Evolutionary conservation across 305 asterid genomes (phyloP).

Genomic region (Caryopteris hybrid): DNA sequence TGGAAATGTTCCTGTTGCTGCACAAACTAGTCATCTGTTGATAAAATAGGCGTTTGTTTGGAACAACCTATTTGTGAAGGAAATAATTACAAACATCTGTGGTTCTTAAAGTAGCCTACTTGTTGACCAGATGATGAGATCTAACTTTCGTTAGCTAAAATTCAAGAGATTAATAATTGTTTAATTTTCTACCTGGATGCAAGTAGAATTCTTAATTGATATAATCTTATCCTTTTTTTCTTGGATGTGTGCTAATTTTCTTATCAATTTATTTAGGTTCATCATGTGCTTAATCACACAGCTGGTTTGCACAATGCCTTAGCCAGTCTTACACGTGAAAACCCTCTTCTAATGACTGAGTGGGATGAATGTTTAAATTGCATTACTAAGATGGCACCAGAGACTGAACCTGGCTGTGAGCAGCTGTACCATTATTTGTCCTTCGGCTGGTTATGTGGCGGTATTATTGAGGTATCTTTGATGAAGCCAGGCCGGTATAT

Average conservation of each 20-base stretch:
- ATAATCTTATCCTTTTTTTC: slow-evolving; percentile 1
- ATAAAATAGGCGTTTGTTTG: neutral
- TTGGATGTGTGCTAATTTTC: neutral
- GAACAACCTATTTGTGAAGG: neutral
- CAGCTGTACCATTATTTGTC: slow-evolving; percentile 87
- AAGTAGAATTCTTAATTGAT: slow-evolving; percentile 8
- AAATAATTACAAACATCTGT: neutral
- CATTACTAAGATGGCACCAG: slow-evolving; percentile 51
- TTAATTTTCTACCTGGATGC: slow-evolving; percentile 5
- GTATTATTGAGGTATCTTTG: slow-evolving; percentile 78
- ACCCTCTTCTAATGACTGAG: slow-evolving; percentile 70
- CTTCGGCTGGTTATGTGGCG: slow-evolving; percentile 97
- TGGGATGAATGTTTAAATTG: slow-evolving; percentile 82
- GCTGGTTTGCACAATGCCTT: slow-evolving; percentile 92
- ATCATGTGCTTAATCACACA: slow-evolving; percentile 97
- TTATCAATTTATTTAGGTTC: slow-evolving; percentile 53
- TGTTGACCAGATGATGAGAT: neutral
- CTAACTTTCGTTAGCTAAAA: neutral
- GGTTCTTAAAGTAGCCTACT: slow-evolving; percentile 3
- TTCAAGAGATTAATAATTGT: slow-evolving; percentile 5
- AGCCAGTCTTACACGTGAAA: slow-evolving; percentile 59
- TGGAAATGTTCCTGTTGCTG: slow-evolving; percentile 22
- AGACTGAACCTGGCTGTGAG: slow-evolving; percentile 78
- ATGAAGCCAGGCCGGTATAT: neutral
- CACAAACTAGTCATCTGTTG: neutral